phyloP scores from a whole-genome alignment of 176 grass and related monocot species.

The Oryza rufipogon region DNA sequence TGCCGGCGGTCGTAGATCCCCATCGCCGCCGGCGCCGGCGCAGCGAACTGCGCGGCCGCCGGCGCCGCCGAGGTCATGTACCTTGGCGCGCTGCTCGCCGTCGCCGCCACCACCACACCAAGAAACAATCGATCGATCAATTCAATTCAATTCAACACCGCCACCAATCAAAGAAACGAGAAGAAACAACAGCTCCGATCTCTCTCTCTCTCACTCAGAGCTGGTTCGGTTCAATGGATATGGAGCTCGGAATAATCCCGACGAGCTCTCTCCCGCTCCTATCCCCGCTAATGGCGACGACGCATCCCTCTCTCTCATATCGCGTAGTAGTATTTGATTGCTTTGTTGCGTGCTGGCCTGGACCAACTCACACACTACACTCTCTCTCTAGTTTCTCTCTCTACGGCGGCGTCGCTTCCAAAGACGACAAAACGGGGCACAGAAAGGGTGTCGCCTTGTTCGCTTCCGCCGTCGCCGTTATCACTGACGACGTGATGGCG shows the following conservation, averaged over 20 bases:
- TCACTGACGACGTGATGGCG: too few relatives aligned
- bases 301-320: not conserved
- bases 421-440: too few relatives aligned
- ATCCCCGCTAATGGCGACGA: not conserved
- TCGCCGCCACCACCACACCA: not conserved
- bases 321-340: not conserved
- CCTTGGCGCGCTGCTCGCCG: not conserved
- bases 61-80: conserved; percentile 28
- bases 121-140: not conserved
- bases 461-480: too few relatives aligned
- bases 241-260: not conserved
- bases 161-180: not conserved
- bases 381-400: too few relatives aligned
- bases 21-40: conserved; percentile 23
- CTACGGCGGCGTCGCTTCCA: too few relatives aligned
- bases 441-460: too few relatives aligned
- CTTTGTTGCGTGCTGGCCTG: conserved; percentile 14
- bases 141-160: not conserved
- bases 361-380: not conserved
- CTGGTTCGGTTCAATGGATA: not conserved
- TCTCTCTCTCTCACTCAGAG: not conserved
- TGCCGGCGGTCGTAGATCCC: conserved; percentile 42
- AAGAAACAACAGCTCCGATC: not conserved
- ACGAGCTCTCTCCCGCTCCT: not conserved
- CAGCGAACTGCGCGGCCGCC: not conserved